Evolutionary conservation across 805 yeast genomes (phyloP).

Genomic region (Clavispora santaluciae): DNA sequence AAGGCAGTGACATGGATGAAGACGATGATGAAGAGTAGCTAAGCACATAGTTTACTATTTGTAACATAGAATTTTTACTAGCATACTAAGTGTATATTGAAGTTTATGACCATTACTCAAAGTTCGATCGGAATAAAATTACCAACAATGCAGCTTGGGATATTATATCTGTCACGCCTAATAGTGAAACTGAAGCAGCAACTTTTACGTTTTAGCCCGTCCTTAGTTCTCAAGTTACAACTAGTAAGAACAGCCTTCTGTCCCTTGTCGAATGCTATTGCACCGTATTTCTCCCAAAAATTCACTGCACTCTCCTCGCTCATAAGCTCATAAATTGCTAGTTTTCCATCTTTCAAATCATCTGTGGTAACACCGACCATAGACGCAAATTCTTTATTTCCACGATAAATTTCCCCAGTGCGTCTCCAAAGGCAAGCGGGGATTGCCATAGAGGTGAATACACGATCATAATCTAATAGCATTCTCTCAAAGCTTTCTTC

Average conservation of each 20-base stretch:
- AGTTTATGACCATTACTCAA: conserved; percentile 5
- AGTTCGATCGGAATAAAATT: conserved; percentile 80
- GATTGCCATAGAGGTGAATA: conserved; percentile 94
- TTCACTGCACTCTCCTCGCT: conserved; percentile 94
- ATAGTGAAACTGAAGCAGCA: conserved; percentile 95
- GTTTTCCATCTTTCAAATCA: conserved; percentile 84
- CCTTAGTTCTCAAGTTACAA: conserved; percentile 79
- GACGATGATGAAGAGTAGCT: conserved; percentile 1
- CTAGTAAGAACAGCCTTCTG: conserved; percentile 93
- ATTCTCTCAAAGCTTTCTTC: conserved; percentile 93
- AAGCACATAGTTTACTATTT: neutral
- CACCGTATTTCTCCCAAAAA: conserved; percentile 96
- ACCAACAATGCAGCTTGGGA: conserved; percentile 94
- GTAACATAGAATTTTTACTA: conserved; percentile 1
- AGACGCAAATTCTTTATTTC: conserved; percentile 93
- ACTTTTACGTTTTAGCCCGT: conserved; percentile 71
- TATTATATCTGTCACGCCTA: conserved; percentile 85
- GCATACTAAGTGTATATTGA: neutral
- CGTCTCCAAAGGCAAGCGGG: conserved; percentile 98
- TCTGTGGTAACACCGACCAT: conserved; percentile 86
- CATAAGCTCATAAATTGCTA: conserved; percentile 91
- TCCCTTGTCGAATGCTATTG: conserved; percentile 91
- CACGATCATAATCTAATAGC: conserved; percentile 89
- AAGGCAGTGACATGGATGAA: conserved; percentile 10
- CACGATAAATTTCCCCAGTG: conserved; percentile 93